These are phyloP conservation scores for Fusarium sororula DNA, from an alignment of 2,329 filamentous ascomycete species.

Conservation along the genomic window DNA sequence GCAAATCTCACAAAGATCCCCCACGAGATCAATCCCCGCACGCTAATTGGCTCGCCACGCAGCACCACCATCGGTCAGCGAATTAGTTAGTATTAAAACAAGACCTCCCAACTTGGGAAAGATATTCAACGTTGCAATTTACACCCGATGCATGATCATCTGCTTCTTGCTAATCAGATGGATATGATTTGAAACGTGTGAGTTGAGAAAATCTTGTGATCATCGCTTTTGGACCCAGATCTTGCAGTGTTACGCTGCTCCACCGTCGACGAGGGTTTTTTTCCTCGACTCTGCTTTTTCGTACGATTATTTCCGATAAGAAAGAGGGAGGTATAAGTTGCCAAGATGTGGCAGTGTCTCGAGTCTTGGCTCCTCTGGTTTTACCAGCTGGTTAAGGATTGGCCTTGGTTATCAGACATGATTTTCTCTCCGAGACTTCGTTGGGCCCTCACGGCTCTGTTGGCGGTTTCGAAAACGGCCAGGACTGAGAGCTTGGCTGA, in stretches of 20 bases:
- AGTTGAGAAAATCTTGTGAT: not conserved
- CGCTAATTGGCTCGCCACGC: not conserved
- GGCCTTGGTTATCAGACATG: constrained; percentile 4
- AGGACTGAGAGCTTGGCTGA: not conserved
- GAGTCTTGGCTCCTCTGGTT: not conserved
- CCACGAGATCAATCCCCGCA: constrained; percentile 7
- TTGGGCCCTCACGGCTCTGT: not conserved
- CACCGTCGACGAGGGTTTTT: not conserved
- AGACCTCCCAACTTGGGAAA: not conserved
- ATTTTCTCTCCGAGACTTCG: not conserved
- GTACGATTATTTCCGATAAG: not conserved
- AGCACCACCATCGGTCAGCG: not conserved
- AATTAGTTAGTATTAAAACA: not conserved
- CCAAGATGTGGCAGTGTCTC: not conserved
- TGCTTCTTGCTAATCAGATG: constrained; percentile 2
- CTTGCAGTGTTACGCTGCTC: not conserved
- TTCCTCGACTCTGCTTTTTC: not conserved
- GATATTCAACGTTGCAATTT: constrained; percentile 8
- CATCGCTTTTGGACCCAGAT: not conserved
- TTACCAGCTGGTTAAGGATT: not conserved
- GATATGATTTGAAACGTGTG: constrained; percentile 5
- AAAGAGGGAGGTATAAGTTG: not conserved
- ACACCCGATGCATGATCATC: not conserved
- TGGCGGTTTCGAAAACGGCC: not conserved
- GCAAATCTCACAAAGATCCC: not conserved